Percentiles rank a stretch among this genome's conserved stretches.
phyloP scores from a whole-genome alignment of 371 early-diverging fungal species.

The Apophysomyces sp. region DNA sequence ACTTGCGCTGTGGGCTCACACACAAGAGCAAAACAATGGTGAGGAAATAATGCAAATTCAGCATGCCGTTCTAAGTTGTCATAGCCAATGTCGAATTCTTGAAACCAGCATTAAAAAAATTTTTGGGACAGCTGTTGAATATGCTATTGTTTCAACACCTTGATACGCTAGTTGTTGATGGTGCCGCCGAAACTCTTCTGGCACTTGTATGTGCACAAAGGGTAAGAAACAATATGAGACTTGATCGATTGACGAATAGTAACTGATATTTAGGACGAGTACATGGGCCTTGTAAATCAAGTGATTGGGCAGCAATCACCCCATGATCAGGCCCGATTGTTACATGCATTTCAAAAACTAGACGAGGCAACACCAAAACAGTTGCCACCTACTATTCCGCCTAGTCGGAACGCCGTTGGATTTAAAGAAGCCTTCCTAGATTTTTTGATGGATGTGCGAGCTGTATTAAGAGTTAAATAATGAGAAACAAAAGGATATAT shows the following conservation, averaged over 20 bases:
- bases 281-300: conserved; percentile 40
- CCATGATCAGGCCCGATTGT: conserved; percentile 48
- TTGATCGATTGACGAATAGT: neutral
- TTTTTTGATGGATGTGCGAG: conserved; percentile 68
- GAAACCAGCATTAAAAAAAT: conserved; percentile 50
- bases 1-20: conserved; percentile 52
- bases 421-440: conserved; percentile 53
- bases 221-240: conserved; percentile 39
- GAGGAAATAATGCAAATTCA: conserved; percentile 7
- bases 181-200: conserved; percentile 61
- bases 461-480: conserved; percentile 66
- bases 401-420: conserved; percentile 22
- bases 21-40: conserved; percentile 30
- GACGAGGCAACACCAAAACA: conserved; percentile 38
- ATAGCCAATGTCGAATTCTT: conserved; percentile 26
- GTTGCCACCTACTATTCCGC: conserved; percentile 11
- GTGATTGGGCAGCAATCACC: conserved; percentile 53
- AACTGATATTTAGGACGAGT: conserved; percentile 20
- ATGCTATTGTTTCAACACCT: conserved; percentile 60
- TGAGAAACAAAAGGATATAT: neutral
- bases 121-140: conserved; percentile 53
- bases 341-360: conserved; percentile 48
- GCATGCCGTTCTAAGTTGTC: conserved; percentile 3
- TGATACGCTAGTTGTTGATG: conserved; percentile 58
- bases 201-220: conserved; percentile 54